Conservation (phyloP, 2,329 filamentous ascomycete species). For the Paecilomyces fulvus region DNA sequence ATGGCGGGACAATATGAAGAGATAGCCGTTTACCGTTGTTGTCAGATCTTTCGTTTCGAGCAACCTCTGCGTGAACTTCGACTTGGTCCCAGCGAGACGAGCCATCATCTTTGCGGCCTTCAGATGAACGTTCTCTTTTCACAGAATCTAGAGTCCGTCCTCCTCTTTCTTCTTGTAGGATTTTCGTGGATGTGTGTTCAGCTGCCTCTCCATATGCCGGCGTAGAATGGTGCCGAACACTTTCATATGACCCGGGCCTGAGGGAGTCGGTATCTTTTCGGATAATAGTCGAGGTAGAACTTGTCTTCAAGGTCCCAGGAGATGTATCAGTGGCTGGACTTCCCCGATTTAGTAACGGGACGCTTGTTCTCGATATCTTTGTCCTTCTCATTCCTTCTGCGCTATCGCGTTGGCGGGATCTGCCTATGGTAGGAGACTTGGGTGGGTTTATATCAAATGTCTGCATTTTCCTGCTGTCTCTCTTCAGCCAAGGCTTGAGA, state of each 20-base stretch:
- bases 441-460: conserved; percentile 8
- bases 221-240: neutral
- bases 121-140: neutral
- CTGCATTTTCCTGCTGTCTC: conserved; percentile 17
- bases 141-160: neutral
- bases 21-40: conserved; percentile 12
- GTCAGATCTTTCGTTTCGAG: neutral
- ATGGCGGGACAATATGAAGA: conserved; percentile 24
- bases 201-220: neutral
- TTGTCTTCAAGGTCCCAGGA: neutral
- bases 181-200: neutral
- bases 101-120: neutral
- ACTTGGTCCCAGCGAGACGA: neutral
- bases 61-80: neutral
- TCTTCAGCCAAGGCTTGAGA: conserved; percentile 18
- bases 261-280: neutral
- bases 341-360: neutral
- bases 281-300: neutral
- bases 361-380: neutral
- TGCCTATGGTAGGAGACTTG: conserved; percentile 21
- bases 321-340: neutral
- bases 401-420: neutral
- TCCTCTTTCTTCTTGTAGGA: neutral
- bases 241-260: neutral
- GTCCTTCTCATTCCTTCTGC: neutral